A percentile compares a stretch with the other conserved stretches of the same genome.
Evolutionary conservation across 1,284 basidiomycete species (phyloP).

Genomic region (Fomitopsis pinicola): DNA sequence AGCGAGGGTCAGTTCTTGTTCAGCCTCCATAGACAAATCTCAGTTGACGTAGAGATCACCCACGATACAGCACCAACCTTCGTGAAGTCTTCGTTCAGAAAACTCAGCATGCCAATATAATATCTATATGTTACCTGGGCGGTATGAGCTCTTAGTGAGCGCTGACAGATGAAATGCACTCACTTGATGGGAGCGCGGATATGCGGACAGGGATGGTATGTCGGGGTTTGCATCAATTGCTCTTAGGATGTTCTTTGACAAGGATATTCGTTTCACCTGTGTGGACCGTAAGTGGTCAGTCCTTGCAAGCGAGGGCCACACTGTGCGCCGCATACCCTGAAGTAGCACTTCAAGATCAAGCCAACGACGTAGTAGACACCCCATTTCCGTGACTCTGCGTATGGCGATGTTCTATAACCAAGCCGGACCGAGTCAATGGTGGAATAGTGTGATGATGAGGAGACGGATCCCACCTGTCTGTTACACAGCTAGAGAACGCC

Average conservation of each 20-base stretch:
- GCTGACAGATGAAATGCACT: conserved; percentile 18
- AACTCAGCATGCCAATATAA: conserved; percentile 91
- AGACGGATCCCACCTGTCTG: conserved; percentile 62
- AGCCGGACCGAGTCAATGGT: background rate
- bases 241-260: conserved; percentile 89
- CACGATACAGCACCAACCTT: conserved; percentile 43
- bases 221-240: conserved; percentile 85
- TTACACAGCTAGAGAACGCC: conserved; percentile 88
- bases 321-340: conserved; percentile 57
- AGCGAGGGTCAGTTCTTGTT: conserved; percentile 78
- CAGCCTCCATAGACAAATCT: conserved; percentile 47
- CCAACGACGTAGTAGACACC: conserved; percentile 95
- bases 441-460: background rate
- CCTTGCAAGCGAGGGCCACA: background rate
- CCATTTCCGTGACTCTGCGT: conserved; percentile 82
- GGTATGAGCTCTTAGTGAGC: background rate
- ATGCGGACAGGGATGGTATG: conserved; percentile 73
- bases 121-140: conserved; percentile 85
- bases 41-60: background rate
- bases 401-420: conserved; percentile 41
- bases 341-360: conserved; percentile 91
- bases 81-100: conserved; percentile 87
- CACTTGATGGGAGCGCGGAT: conserved; percentile 86
- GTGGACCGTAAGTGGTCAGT: background rate
- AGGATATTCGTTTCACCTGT: conserved; percentile 85